Evolutionary conservation across 1,139 yeast species (phyloP), one percentile per base, ranked within the genome.

Genomic region (Yamadazyma triangularis): DNA sequence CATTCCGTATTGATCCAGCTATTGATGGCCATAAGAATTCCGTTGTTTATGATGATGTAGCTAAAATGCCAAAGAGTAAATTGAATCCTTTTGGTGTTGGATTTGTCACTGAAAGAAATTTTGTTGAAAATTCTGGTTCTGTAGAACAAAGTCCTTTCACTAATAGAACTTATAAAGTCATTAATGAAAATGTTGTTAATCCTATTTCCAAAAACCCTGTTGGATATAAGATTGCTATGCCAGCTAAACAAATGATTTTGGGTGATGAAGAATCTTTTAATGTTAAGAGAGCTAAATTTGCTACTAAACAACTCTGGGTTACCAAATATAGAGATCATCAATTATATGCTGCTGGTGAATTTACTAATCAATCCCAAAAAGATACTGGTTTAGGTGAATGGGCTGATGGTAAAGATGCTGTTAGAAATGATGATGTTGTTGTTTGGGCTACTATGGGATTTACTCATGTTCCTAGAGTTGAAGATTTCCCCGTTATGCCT

Each of bases 401-500:
- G 77, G 84, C 83, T 15, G 71, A 75, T 48, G 79, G 87, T 44
- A 62, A 64, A 33, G 94, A 84, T 39, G 53, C 64, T 24, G 91
- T 86, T 29, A 81, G 94, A 70, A 75, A 86, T 56, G 82, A 81
- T 13, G 93, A 86, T 48, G 58, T 80, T 42, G 93, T 86, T 35
- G 79, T 86, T 34, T 86, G 94, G 94, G 87, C 88, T 47, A 84
- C 95, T 29, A 60, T 86, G 55, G 93, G 89, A 19, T 74, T 86
- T 64, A 86, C 95, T 15, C 95, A 86, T 56, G 77, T 85, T 50
- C 94, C 94, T 46, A 75, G 89, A 51, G 82, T 82, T 22, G 95
- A 86, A 64, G 95, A 86, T 59, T 86, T 84, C 83, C 95, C 95
- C 32, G 93, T 86, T 39, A 86, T 86, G 95, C 93, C 95, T 26